phyloP scores from a whole-genome alignment of 192 early-diverging fungal genomes.

The Coemansia sp. region DNA sequence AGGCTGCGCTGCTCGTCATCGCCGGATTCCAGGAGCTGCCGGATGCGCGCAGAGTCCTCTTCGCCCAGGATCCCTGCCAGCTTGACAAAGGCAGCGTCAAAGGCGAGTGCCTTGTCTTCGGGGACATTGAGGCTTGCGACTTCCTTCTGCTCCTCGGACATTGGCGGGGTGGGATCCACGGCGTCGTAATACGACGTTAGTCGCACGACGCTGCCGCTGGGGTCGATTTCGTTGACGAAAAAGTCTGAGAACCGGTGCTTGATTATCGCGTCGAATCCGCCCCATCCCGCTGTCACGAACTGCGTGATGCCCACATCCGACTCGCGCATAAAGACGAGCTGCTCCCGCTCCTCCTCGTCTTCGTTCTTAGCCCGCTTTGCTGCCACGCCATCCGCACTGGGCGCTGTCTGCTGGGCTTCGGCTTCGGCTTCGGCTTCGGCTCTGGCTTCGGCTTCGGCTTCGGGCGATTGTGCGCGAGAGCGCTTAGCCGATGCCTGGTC shows the following conservation, averaged over 20 bases:
- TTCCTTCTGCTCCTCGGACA: constrained; percentile 28
- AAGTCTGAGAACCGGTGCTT: constrained; percentile 81
- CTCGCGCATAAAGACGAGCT: constrained; percentile 48
- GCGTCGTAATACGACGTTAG: constrained; percentile 53
- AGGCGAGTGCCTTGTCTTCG: constrained; percentile 23
- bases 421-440: no score
- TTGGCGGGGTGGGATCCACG: constrained; percentile 27
- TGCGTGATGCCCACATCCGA: constrained; percentile 66
- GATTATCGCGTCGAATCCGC: constrained; percentile 48
- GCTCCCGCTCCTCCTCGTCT: neutral
- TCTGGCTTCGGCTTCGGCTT: no score
- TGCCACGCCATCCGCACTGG: neutral
- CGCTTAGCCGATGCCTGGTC: neutral
- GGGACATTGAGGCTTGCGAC: constrained; percentile 32
- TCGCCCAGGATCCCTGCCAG: constrained; percentile 31
- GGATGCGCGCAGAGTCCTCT: constrained; percentile 19
- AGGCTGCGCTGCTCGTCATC: constrained; percentile 17
- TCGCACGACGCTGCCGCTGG: constrained; percentile 65
- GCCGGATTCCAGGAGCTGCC: constrained; percentile 17
- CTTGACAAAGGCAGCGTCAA: constrained; percentile 24
- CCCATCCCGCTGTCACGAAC: constrained; percentile 40
- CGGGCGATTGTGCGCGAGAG: neutral
- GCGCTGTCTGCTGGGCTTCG: neutral
- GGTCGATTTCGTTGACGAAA: constrained; percentile 88
- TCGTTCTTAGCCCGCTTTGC: constrained; percentile 32